phyloP scores from a whole-genome alignment of 2,329 filamentous ascomycete species.

The Hawksworthiomyces lignivorus region DNA sequence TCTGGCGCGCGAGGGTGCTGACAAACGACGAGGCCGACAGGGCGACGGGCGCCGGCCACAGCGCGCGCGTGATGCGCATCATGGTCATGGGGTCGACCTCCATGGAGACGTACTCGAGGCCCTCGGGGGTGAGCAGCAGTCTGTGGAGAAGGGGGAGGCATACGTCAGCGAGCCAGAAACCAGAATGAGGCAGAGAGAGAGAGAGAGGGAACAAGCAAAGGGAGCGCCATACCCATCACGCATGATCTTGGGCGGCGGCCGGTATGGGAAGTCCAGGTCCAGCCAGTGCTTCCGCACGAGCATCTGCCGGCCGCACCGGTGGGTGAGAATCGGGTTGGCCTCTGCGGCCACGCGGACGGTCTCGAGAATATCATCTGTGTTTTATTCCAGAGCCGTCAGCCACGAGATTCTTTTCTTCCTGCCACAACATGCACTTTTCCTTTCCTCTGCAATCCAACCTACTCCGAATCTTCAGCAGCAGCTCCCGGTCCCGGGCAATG shows the following conservation, averaged over 20 bases:
- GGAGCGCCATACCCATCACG: constrained; percentile 55
- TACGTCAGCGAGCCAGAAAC: no score
- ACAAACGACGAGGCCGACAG: constrained; percentile 45
- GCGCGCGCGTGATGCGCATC: constrained; percentile 35
- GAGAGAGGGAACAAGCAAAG: no score
- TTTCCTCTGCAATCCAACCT: no score
- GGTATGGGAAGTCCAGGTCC: constrained; percentile 51
- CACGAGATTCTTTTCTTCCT: not conserved
- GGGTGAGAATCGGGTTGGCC: constrained; percentile 33
- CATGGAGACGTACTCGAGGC: constrained; percentile 10
- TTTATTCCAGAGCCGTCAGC: not conserved
- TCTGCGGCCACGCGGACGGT: constrained; percentile 35
- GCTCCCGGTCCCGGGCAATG: constrained; percentile 45
- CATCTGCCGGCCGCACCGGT: constrained; percentile 39
- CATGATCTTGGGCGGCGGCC: constrained; percentile 51
- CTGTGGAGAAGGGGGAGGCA: not conserved
- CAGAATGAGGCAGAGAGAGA: no score
- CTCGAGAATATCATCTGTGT: constrained; percentile 37
- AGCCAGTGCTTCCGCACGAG: constrained; percentile 49
- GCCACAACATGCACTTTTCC: no score
- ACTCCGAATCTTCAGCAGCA: constrained; percentile 41
- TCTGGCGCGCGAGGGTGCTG: constrained; percentile 38
- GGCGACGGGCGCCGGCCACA: constrained; percentile 47
- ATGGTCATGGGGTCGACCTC: constrained; percentile 14
- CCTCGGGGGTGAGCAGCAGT: constrained; percentile 8